Base-by-base conservation (phyloP, 2,329 filamentous ascomycete genomes). In the Aureobasidium vineae region DNA sequence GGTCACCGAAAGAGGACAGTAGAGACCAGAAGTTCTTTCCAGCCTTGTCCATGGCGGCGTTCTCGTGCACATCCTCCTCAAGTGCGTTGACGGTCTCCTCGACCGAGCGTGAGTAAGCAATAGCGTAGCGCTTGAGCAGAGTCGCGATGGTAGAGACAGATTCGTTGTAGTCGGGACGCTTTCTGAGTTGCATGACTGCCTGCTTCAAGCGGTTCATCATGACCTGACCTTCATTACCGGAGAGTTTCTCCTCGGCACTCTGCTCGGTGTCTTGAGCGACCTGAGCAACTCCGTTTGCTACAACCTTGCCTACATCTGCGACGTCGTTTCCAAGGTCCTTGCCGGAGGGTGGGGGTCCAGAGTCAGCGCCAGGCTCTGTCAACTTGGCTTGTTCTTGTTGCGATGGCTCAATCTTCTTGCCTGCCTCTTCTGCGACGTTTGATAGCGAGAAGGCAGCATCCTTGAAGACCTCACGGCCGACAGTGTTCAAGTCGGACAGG, bases 391-490 rank as follows among this genome's bases (percentile, higher is more conserved):
- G 82, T 36, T 91, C 86, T 63, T 85, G 81, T 21, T 84, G 72
- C 0, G 89, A 87, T 0, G 90, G 90, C 71, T 91, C 87, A 10
- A 96, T 79, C 69, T 89, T 81, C 72, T 92, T 86, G 2, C 87
- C 92, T 0, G 89, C 88, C 69, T 91, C 82, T 70, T 90, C 85
- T 0, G 93, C 92, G 1, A 88, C 90, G 19, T 88, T 83, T 0
- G 92, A 91, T 6, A 97, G 76, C 0, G 90, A 89, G 68, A 91
- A 88, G 0, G 92, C 91, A 2, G 92, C 92, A 72, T 97, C 93
- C 61, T 87, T 88, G 75, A 97, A 92, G 0, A 98, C 88, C 74
- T 97, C 90, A 49, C 90, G 87, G 15, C 89, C 90, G 54, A 97
- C 85, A 0, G 88, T 88, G 53, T 88, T 87, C 47, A 97, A 78